These are phyloP conservation scores for Globisporangium nodosum DNA, from an alignment of 352 stramenopile species.

Conservation along the genomic window DNA sequence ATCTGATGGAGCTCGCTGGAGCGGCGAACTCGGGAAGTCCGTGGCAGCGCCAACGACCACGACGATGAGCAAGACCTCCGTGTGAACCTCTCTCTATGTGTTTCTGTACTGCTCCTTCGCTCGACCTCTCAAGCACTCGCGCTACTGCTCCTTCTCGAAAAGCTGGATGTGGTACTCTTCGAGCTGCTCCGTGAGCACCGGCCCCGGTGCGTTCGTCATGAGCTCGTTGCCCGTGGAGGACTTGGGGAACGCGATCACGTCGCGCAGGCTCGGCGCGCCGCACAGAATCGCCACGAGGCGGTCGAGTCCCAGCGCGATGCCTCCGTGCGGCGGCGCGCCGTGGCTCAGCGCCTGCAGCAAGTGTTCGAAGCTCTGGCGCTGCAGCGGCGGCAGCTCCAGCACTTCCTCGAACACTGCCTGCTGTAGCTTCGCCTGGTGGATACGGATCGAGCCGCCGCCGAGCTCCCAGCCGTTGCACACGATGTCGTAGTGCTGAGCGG, in stretches of 20 bases:
- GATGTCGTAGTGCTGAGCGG: conserved; percentile 83
- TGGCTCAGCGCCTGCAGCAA: conserved; percentile 73
- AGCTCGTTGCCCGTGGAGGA: conserved; percentile 84
- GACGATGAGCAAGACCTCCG: neutral
- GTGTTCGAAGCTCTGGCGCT: conserved; percentile 81
- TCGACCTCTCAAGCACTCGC: no score
- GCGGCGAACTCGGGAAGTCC: no score
- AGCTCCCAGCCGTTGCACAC: conserved; percentile 88
- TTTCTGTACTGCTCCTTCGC: neutral
- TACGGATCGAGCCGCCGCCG: conserved; percentile 81
- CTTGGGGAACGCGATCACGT: conserved; percentile 91
- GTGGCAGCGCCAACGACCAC: neutral
- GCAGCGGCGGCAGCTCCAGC: conserved; percentile 53
- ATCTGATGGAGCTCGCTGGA: neutral
- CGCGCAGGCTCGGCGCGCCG: conserved; percentile 65
- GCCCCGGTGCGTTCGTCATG: conserved; percentile 75
- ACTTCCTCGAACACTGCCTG: conserved; percentile 75
- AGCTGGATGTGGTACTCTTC: conserved; percentile 77
- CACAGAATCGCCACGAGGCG: conserved; percentile 82
- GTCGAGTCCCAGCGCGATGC: conserved; percentile 84
- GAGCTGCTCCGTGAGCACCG: conserved; percentile 60
- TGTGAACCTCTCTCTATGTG: neutral
- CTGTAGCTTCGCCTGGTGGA: conserved; percentile 73
- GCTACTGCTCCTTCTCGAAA: conserved; percentile 14
- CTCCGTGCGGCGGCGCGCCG: conserved; percentile 76